Evolutionary conservation across 2,329 filamentous ascomycete species (phyloP), one percentile per base, ranked within the genome.

Genomic region (Cladophialophora exuberans): DNA sequence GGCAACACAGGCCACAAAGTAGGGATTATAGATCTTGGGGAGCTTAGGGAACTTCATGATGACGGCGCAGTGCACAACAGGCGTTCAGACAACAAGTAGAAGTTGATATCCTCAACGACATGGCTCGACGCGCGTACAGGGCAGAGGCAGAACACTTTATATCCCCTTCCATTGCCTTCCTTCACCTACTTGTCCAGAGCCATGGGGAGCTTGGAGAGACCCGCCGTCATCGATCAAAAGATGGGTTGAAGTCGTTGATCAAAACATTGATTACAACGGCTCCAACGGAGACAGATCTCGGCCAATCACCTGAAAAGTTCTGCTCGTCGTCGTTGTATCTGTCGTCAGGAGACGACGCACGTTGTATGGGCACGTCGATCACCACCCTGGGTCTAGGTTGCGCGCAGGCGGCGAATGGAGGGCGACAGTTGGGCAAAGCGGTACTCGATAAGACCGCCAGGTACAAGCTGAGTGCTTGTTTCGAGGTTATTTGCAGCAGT

Each of bases 11-110:
- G 78, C 79, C 52, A 82, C 69, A 58, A 82, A 79, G 65, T 80
- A 79, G 56, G 76, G 72, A 69, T 82, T 82, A 68, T 80, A 80
- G 54, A 78, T 76, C 66, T 79, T 79, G 22, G 79, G 79, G 22
- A 80, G 60, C 48, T 67, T 68, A 20, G 60, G 54, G 15, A 57
- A 7, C 6, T 31, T 28, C 42, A 54, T 48, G 25, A 18, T 31
- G 42, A 45, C 15, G 35, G n/a, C n/a, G n/a, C n/a, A n/a, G n/a
- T n/a, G n/a, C n/a, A n/a, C n/a, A n/a, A n/a, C n/a, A n/a, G n/a
- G n/a, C n/a, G n/a, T n/a, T n/a, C n/a, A n/a, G n/a, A n/a, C n/a
- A n/a, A n/a, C n/a, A n/a, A n/a, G n/a, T n/a, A n/a, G n/a, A n/a
- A n/a, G n/a, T n/a, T n/a, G n/a, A n/a, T n/a, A n/a, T n/a, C n/a